Evolutionary conservation across 305 asterid species (phyloP), one percentile per base, ranked within the genome.

Genomic region (Ajuga reptans): DNA sequence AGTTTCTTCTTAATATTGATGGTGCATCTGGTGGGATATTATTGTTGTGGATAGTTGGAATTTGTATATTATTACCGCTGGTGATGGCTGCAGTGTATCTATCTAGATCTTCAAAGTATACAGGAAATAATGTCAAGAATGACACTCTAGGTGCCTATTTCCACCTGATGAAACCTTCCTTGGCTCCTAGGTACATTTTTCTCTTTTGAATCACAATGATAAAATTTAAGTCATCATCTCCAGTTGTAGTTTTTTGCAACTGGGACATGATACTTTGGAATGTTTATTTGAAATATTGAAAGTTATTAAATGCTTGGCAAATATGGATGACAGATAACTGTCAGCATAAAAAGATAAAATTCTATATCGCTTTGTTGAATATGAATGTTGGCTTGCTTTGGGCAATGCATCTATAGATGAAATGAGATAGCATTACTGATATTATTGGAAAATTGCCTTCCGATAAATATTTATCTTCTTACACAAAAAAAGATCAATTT

Each of bases 111-210:
- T 79, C 97, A 17, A 82, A 82, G 64, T 87, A 91, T 82, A 75
- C 87, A 55, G 97, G 96, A 77, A 89, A 82, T 62, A 34, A 71
- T 81, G 86, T 91, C 77, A 89, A 82, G 82, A 88, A 87, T 75
- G 95, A 93, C 75, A 93, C 97, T 9, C 70, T 89, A 67, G 81
- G 72, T 29, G 79, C 94, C 80, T 93, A 90, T 73, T 93, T 80
- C 79, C 80, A 93, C 65, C 79, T 82, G 75, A 83, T 93, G 92
- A 92, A 92, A 76, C 96, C 93, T 57, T 85, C 91, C 33, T 84
- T 90, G 91, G 93, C 97, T 66, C 97, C 96, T 34, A 92, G 92
- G 98, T 92, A 87, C 31, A 45, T 34, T 39, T 14, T 16, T 76
- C 51, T 73, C 53, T 31, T 61, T 29, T 55, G 7, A 11, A 72